Evolutionary conservation across 345 rosid species (phyloP).

Genomic region (Eucalyptus pauciflora): DNA sequence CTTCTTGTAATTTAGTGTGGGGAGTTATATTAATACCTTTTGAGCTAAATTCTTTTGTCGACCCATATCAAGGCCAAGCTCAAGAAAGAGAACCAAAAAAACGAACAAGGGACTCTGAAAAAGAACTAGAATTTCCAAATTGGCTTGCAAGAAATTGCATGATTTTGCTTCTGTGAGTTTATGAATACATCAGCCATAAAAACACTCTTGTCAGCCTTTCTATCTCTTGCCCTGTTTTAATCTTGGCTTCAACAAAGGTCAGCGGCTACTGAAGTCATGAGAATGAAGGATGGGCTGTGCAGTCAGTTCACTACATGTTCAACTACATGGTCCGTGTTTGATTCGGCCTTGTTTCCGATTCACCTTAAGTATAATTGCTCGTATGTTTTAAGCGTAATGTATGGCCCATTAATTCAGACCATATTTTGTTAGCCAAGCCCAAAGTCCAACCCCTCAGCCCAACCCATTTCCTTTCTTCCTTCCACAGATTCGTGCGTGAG

Average conservation of each 20-base stretch:
- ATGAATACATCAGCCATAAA: background rate
- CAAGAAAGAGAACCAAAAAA: background rate
- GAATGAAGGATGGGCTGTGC: too few relatives aligned
- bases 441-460: background rate
- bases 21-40: background rate
- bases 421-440: background rate
- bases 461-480: background rate
- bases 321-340: too few relatives aligned
- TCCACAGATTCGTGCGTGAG: too few relatives aligned
- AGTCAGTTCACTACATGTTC: too few relatives aligned
- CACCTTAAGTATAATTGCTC: background rate
- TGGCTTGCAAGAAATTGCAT: background rate
- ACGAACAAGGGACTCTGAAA: background rate
- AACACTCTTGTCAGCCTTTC: too few relatives aligned
- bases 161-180: background rate
- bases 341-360: too few relatives aligned
- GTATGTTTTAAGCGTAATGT: background rate
- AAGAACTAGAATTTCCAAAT: background rate
- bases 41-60: background rate
- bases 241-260: too few relatives aligned
- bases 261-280: too few relatives aligned
- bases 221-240: too few relatives aligned
- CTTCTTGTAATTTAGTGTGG: background rate
- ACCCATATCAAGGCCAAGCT: background rate
- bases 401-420: background rate